Conservation (phyloP, 2,329 filamentous ascomycete species). For the Trichoderma brevicompactum region DNA sequence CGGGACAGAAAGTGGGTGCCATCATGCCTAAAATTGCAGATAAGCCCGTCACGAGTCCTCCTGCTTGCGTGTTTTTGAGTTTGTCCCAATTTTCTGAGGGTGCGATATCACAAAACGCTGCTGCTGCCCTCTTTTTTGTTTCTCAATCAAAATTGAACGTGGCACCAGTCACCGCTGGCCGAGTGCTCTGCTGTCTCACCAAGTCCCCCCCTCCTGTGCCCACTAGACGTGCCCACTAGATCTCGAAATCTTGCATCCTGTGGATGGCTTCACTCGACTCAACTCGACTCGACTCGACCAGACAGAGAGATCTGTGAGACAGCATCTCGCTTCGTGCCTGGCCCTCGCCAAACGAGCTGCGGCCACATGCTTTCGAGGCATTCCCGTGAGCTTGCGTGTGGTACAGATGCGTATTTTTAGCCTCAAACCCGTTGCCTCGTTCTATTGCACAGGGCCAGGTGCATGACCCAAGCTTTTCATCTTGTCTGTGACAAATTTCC, state of each 20-base stretch:
- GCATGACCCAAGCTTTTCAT: slow-evolving; percentile 9
- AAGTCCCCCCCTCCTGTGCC: not conserved
- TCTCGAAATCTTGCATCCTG: slow-evolving; percentile 16
- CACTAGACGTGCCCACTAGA: slow-evolving; percentile 4
- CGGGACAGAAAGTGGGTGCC: slow-evolving; percentile 1
- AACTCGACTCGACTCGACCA: not conserved
- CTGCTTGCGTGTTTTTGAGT: slow-evolving; percentile 21
- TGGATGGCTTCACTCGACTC: slow-evolving; percentile 20
- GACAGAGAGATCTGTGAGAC: slow-evolving; percentile 27
- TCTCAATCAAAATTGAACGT: not conserved
- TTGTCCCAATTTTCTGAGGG: slow-evolving; percentile 14
- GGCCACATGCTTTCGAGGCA: slow-evolving; percentile 17
- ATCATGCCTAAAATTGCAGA: not conserved
- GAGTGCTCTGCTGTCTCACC: slow-evolving; percentile 21
- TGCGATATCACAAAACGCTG: not conserved
- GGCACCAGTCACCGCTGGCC: slow-evolving; percentile 21
- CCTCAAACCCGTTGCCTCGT: not conserved
- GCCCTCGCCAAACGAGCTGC: slow-evolving; percentile 23
- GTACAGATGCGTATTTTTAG: slow-evolving; percentile 11
- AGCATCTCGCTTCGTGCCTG: slow-evolving; percentile 26
- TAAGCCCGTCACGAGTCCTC: slow-evolving; percentile 12
- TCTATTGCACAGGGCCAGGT: slow-evolving; percentile 11
- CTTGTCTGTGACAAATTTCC: slow-evolving; percentile 22
- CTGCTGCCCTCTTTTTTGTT: slow-evolving; percentile 17
- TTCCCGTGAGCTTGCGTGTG: slow-evolving; percentile 4